A percentile compares a stretch with the other conserved stretches of the same genome.
phyloP scores from a whole-genome alignment of 2,329 filamentous ascomycete species.

The Pseudogymnoascus sp. region DNA sequence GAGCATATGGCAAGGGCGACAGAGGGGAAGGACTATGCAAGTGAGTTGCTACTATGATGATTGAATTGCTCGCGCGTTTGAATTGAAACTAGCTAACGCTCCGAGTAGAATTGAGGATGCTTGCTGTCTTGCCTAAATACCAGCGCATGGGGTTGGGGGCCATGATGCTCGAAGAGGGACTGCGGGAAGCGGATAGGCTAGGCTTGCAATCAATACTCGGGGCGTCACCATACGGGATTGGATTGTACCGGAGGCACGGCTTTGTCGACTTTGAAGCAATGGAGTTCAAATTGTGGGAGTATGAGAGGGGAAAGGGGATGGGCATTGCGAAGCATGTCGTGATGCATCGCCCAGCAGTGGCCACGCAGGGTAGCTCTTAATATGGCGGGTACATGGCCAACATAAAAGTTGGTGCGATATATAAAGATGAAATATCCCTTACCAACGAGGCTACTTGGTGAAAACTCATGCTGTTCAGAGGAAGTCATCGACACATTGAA shows the following conservation, averaged over 20 bases:
- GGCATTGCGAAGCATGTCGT: slow-evolving; percentile 15
- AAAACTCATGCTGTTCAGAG: not conserved
- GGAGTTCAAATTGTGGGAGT: slow-evolving; percentile 20
- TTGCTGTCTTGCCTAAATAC: slow-evolving; percentile 17
- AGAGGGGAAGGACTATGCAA: slow-evolving; percentile 17
- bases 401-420: not conserved
- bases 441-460: not conserved
- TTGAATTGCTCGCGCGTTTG: not conserved
- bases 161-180: slow-evolving; percentile 17
- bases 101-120: slow-evolving; percentile 17
- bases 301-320: slow-evolving; percentile 22
- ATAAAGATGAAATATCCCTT: not conserved
- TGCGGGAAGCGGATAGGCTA: slow-evolving; percentile 15
- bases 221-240: slow-evolving; percentile 20
- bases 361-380: not conserved
- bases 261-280: slow-evolving; percentile 18
- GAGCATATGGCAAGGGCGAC: slow-evolving; percentile 17
- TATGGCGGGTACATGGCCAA: no score
- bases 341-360: slow-evolving; percentile 17
- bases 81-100: not conserved
- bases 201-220: slow-evolving; percentile 21
- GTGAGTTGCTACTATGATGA: slow-evolving; percentile 14
- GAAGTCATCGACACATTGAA: not conserved
- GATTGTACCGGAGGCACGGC: slow-evolving; percentile 21
- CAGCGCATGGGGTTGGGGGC: slow-evolving; percentile 22